A percentile compares a stretch with the other conserved stretches of the same genome.
phyloP scores from a whole-genome alignment of 2,329 filamentous ascomycete species.

The Bretziella fagacearum region DNA sequence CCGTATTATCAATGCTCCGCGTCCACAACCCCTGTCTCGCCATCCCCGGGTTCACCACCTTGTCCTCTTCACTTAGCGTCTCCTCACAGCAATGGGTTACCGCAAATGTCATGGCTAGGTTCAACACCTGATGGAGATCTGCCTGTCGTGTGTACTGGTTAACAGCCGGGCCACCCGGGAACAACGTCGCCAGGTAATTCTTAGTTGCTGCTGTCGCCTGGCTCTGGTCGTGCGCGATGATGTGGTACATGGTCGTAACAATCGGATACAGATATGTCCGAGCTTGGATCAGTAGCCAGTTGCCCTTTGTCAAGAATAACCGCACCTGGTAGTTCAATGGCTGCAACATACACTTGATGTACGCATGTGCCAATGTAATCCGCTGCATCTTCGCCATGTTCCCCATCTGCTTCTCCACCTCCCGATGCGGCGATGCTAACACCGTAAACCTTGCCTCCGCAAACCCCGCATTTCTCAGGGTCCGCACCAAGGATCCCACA shows the following conservation, averaged over 20 bases:
- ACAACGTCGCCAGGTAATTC: constrained; percentile 23
- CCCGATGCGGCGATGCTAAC: constrained; percentile 23
- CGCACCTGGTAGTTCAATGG: constrained; percentile 24
- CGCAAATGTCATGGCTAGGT: constrained; percentile 26
- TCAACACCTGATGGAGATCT: constrained; percentile 31
- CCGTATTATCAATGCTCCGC: neutral
- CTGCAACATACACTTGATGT: constrained; percentile 12
- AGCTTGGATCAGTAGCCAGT: constrained; percentile 27
- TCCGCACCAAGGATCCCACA: constrained; percentile 27
- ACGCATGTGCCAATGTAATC: constrained; percentile 26
- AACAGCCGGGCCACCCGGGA: constrained; percentile 18
- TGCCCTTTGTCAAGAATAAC: constrained; percentile 29
- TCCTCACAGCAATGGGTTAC: constrained; percentile 24
- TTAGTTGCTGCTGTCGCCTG: constrained; percentile 5
- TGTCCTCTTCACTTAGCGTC: constrained; percentile 14
- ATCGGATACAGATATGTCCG: constrained; percentile 29
- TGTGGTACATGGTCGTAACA: constrained; percentile 29
- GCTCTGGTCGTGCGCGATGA: constrained; percentile 17
- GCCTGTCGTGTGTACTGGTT: constrained; percentile 28
- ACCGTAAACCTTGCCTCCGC: constrained; percentile 27
- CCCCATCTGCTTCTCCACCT: constrained; percentile 18
- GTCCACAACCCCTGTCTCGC: constrained; percentile 2
- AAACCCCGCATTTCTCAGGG: constrained; percentile 31
- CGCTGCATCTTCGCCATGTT: constrained; percentile 25
- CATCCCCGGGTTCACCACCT: neutral